Conservation (phyloP, 2,329 filamentous ascomycete species). For the Stagonosporopsis vannaccii region DNA sequence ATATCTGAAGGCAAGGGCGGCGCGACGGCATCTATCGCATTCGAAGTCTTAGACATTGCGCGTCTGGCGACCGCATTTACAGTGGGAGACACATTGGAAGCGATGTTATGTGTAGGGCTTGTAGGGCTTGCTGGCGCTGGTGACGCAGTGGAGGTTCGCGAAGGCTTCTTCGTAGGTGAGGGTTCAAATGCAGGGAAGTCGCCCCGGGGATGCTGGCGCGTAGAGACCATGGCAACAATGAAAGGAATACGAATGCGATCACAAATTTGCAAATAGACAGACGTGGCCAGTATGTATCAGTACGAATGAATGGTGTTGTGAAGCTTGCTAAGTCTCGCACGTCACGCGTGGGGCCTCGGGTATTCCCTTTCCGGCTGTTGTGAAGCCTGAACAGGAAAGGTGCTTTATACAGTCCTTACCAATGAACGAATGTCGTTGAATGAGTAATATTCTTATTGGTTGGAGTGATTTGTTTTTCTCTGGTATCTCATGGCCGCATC, state of each 20-base stretch:
- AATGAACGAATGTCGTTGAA: not conserved
- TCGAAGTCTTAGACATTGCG: conserved; percentile 30
- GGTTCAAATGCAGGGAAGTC: conserved; percentile 46
- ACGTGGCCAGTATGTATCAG: not conserved
- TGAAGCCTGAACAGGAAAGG: not conserved
- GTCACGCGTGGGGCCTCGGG: conserved; percentile 15
- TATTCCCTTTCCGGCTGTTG: conserved; percentile 1
- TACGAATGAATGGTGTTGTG: conserved; percentile 1
- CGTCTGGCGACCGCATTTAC: conserved; percentile 32
- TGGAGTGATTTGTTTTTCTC: too few relatives aligned
- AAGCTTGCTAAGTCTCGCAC: not conserved
- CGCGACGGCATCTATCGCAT: conserved; percentile 23
- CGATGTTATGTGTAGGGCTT: conserved; percentile 15
- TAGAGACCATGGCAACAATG: conserved; percentile 47
- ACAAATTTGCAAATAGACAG: not conserved
- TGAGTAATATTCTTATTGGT: not conserved
- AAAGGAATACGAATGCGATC: not conserved
- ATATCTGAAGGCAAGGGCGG: conserved; percentile 33
- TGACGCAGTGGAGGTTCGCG: conserved; percentile 44
- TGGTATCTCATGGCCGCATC: too few relatives aligned
- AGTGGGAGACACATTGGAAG: conserved; percentile 21
- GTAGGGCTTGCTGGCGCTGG: conserved; percentile 36
- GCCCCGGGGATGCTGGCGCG: conserved; percentile 46
- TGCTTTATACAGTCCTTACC: too few relatives aligned
- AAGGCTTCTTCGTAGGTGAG: conserved; percentile 47